These are phyloP conservation scores for Russula foetens DNA, from an alignment of 768 basidiomycete species.

Conservation along the genomic window DNA sequence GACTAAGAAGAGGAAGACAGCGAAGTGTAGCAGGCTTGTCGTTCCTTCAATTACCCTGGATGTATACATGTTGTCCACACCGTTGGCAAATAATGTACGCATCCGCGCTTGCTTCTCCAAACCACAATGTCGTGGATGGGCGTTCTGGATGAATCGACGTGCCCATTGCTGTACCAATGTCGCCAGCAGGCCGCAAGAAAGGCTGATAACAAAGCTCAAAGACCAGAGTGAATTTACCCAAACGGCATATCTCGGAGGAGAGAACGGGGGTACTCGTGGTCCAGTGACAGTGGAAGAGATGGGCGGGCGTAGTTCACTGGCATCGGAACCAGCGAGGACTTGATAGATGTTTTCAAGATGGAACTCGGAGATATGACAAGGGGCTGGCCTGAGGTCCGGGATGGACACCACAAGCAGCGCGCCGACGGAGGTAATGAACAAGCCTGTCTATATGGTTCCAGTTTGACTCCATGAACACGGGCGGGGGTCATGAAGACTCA, in stretches of 20 bases:
- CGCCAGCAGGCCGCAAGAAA: conserved; percentile 2
- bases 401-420: neutral
- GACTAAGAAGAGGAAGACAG: no score
- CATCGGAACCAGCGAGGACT: no score
- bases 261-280: neutral
- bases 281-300: neutral
- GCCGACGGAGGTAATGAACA: neutral
- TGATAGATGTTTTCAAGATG: neutral
- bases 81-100: neutral
- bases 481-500: neutral
- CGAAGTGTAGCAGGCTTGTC: no score
- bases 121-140: neutral
- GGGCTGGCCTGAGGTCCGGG: neutral
- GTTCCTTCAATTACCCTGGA: no score
- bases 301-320: no score
- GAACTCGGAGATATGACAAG: neutral
- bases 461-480: neutral
- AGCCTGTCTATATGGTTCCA: neutral
- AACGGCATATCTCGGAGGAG: neutral
- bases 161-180: conserved; percentile 11
- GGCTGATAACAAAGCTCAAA: neutral
- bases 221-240: conserved; percentile 11
- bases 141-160: neutral
- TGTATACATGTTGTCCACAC: no score
- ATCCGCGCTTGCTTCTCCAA: neutral